phyloP scores from a whole-genome alignment of 1,284 basidiomycete species.

The Ustilago sp. region DNA sequence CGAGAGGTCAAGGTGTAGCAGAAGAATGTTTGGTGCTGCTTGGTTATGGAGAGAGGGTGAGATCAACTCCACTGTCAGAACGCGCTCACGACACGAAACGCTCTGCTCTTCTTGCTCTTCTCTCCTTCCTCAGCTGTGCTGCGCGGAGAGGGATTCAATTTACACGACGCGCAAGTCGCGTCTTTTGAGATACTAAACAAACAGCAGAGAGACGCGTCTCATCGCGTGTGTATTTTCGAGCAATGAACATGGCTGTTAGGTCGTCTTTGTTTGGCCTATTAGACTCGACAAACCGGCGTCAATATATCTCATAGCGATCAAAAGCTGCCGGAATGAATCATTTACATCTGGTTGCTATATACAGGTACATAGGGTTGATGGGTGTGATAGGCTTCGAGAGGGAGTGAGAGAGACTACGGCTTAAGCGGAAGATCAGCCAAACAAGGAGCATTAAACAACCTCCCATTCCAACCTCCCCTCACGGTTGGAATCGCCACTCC shows the following conservation, averaged over 20 bases:
- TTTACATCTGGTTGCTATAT: too few species aligned
- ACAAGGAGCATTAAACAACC: conserved; percentile 60
- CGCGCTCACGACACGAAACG: conserved; percentile 4
- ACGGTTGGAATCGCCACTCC: conserved; percentile 57
- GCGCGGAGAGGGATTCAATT: conserved; percentile 16
- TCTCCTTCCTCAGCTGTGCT: not conserved
- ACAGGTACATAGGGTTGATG: too few species aligned
- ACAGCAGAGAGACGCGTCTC: conserved; percentile 5
- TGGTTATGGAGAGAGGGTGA: not conserved
- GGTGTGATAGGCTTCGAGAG: too few species aligned
- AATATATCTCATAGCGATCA: too few species aligned
- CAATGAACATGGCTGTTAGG: too few species aligned
- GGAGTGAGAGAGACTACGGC: not conserved
- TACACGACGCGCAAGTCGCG: conserved; percentile 29
- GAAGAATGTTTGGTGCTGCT: too few species aligned
- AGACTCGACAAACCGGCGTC: too few species aligned
- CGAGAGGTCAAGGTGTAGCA: not conserved
- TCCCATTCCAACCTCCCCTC: conserved; percentile 51
- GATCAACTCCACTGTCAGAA: not conserved
- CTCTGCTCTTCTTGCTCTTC: not conserved
- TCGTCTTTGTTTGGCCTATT: too few species aligned
- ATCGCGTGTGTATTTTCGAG: not conserved
- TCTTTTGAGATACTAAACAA: not conserved
- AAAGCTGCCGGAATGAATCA: too few species aligned
- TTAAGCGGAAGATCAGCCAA: conserved; percentile 59